Conservation (phyloP, 495 filamentous ascomycete genomes). For the Thermothielavioides terrestris region DNA sequence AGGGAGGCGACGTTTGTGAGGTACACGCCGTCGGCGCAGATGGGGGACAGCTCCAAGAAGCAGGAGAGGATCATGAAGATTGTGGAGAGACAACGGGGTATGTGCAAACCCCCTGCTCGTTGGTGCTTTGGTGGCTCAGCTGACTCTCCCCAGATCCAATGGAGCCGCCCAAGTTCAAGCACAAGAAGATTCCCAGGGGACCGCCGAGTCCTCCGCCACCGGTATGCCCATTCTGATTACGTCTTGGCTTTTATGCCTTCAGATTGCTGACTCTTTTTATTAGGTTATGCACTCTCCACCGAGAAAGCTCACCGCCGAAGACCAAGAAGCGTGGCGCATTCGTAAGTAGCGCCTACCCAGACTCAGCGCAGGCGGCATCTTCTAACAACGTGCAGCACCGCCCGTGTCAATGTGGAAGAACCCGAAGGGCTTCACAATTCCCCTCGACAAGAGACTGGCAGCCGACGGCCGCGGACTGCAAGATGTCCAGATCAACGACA, state of each 20-base stretch:
- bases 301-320: slow-evolving; percentile 88
- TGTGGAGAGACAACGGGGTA: slow-evolving; percentile 69
- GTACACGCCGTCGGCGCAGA: slow-evolving; percentile 93
- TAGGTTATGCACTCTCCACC: slow-evolving; percentile 85
- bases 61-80: slow-evolving; percentile 99
- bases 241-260: not conserved
- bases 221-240: slow-evolving; percentile 18
- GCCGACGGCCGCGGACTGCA: slow-evolving; percentile 88
- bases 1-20: slow-evolving; percentile 88
- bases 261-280: not conserved
- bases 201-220: slow-evolving; percentile 89
- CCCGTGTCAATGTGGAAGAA: slow-evolving; percentile 99
- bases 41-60: slow-evolving; percentile 82
- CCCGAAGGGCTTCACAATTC: slow-evolving; percentile 94
- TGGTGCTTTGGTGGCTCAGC: not conserved
- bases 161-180: slow-evolving; percentile 97
- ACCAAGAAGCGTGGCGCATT: slow-evolving; percentile 95
- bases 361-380: not conserved
- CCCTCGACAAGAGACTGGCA: slow-evolving; percentile 92
- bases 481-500: slow-evolving; percentile 97
- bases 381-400: slow-evolving; percentile 41
- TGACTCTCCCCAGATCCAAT: slow-evolving; percentile 60
- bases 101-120: not conserved
- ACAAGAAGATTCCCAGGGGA: slow-evolving; percentile 95
- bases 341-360: slow-evolving; percentile 8